Evolutionary conservation across 495 filamentous ascomycete genomes (phyloP).

Genomic region (Melanomma pulvis-pyrius): DNA sequence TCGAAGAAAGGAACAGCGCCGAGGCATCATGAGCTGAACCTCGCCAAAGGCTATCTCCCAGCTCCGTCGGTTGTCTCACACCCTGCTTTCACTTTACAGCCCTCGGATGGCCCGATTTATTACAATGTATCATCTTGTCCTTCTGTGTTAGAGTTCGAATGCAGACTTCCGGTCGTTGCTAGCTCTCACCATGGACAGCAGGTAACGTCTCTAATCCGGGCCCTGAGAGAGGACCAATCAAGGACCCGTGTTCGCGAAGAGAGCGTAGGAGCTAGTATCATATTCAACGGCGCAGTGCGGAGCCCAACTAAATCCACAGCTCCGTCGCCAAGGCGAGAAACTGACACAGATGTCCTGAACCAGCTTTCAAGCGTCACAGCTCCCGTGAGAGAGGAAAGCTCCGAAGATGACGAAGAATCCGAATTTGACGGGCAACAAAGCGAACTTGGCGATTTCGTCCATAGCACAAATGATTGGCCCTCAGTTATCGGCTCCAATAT

Average conservation of each 20-base stretch:
- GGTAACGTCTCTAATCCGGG: not conserved
- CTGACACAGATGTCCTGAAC: not conserved
- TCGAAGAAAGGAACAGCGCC: not conserved
- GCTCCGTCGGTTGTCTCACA: not conserved
- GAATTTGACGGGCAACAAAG: not conserved
- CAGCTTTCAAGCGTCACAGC: constrained; percentile 2
- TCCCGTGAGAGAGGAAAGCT: not conserved
- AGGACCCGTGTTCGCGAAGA: too few species aligned
- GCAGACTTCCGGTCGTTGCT: not conserved
- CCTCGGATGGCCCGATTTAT: not conserved
- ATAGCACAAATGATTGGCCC: too few species aligned
- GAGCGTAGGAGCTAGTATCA: too few species aligned
- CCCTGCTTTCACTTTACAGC: not conserved
- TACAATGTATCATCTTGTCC: not conserved
- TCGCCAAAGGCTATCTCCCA: not conserved
- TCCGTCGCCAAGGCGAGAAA: not conserved
- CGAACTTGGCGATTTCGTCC: not conserved
- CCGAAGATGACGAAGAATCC: not conserved
- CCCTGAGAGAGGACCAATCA: not conserved
- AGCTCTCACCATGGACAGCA: not conserved
- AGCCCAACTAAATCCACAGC: not conserved
- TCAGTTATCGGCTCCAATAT: too few species aligned
- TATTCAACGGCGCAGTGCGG: not conserved
- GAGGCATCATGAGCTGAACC: not conserved
- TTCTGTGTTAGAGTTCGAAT: not conserved